Conservation (phyloP, 306 rosid genomes). For the Ammopiptanthus mongolicus region DNA sequence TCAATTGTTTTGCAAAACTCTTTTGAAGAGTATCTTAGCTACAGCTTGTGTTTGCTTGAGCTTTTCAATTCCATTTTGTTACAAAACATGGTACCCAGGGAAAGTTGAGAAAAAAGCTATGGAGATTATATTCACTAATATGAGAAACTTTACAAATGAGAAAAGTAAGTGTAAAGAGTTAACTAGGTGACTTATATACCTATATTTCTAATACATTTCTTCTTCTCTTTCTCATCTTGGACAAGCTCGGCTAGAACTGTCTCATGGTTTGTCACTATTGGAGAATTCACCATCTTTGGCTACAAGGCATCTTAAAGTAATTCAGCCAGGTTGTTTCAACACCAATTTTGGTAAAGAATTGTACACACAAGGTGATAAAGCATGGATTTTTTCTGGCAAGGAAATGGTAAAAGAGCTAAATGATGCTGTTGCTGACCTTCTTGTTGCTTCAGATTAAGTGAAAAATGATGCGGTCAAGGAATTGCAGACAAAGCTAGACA, state of each 20-base stretch:
- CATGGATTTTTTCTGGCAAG: conserved; percentile 24
- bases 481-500: conserved; percentile 39
- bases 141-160: too few species aligned
- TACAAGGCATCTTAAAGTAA: conserved; percentile 28
- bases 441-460: conserved; percentile 31
- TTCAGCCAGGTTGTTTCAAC: conserved; percentile 24
- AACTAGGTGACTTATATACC: too few species aligned
- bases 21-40: conserved; percentile 54
- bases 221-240: conserved; percentile 45
- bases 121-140: too few species aligned
- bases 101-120: too few species aligned
- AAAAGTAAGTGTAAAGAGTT: too few species aligned
- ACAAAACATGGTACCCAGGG: too few species aligned
- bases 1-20: too few species aligned
- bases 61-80: conserved; percentile 57
- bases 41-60: conserved; percentile 41
- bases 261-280: conserved; percentile 46
- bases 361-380: conserved; percentile 10
- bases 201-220: too few species aligned
- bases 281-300: conserved; percentile 36
- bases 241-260: conserved; percentile 34
- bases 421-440: conserved; percentile 38
- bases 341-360: conserved; percentile 18
- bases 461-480: conserved; percentile 40
- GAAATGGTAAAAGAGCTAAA: conserved; percentile 47